Evolutionary conservation across 495 filamentous ascomycete genomes (phyloP), one percentile per base, ranked within the genome.

Genomic region (Penicillium longicatenatum): DNA sequence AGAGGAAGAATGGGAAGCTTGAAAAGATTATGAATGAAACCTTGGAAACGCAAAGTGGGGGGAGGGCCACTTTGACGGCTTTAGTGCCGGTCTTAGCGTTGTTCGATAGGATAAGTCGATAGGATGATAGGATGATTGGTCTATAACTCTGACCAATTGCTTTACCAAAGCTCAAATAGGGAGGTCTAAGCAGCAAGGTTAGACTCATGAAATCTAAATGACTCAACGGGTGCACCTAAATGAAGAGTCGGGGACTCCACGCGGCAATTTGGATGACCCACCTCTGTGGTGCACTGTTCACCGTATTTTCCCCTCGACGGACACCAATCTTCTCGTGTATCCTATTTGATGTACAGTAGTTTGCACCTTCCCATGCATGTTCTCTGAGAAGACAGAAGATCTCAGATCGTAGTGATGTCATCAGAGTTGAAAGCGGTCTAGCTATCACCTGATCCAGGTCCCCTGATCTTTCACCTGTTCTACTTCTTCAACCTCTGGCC

Each of bases 1-100:
- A 50, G n/a, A 35, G 29, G 52, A 41, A 22, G 44, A n/a, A 37
- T 44, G 56, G 55, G 49, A 48, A 31, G 52, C 52, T 35, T 9
- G 31, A 30, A 30, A 35, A 37, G 48, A 51, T 51, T 51, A 51
- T 17, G n/a, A 39, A 35, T 51, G 48, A 39, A 51, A 39, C 30
- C 46, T 39, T 50, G 51, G 46, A 49, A 51, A 50, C 35, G 21
- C 29, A 12, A 52, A 53, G n/a, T 42, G 30, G 48, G 48, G 48
- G 26, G 29, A 31, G 48, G 39, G 14, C 29, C 29, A 39, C 48
- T 51, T 51, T 39, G 29, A 37, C 48, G 24, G 22, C 17, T 48
- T 48, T 46, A 46, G 43, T 46, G 22, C 43, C 12, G 45, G 24
- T 17, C 21, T 48, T 48, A 26, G 45, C 21, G 45, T 16, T 11